Base-by-base conservation (phyloP, 495 filamentous ascomycete species). In the Daldinia bambusicola region DNA sequence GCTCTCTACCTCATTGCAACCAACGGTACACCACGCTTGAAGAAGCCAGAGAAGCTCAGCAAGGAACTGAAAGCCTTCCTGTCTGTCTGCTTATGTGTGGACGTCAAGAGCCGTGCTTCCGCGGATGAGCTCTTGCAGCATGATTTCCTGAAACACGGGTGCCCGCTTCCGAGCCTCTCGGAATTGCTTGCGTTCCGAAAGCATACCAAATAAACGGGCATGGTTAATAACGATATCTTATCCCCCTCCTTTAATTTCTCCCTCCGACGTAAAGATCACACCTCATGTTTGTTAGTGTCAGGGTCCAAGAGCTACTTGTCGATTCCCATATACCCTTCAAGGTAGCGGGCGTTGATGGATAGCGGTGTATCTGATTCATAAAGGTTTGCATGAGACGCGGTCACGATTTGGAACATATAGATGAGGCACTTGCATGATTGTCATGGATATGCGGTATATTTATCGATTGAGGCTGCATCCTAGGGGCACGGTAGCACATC, bases 11-110 rank as follows among this genome's bases (percentile, higher is more conserved):
- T 98, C 40, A 98, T 99, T 75, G 95, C 95, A 37, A 99, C 96
- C 66, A 97, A 99, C 77, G 96, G 96, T 67, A 98, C 96, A 5
- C 95, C 95, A 12, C 89, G 93, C 18, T 87, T 99, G 53, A 98
- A 98, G 91, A 97, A 98, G 78, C 93, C 95, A 3, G 93, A 99
- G 79, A 96, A 96, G 79, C 86, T 98, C 55, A 95, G 91, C 82
- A 97, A 96, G 84, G 94, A 98, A 79, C 87, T 98, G 60, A 98
- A 98, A 83, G 90, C 90, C 36, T 99, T 99, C 86, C 80, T 99
- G 75, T 94, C 92, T 26, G 94, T 97, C 38, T 99, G 95, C 80
- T 85, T 99, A 53, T 98, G 95, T 69, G 95, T 99, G 34, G 94
- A 97, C 74, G 94, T 99, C 72, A 94, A 94, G 83, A 95, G 92